Evolutionary conservation across 805 yeast genomes (phyloP), one percentile per base, ranked within the genome.

Genomic region (Metschnikowia gruessii): DNA sequence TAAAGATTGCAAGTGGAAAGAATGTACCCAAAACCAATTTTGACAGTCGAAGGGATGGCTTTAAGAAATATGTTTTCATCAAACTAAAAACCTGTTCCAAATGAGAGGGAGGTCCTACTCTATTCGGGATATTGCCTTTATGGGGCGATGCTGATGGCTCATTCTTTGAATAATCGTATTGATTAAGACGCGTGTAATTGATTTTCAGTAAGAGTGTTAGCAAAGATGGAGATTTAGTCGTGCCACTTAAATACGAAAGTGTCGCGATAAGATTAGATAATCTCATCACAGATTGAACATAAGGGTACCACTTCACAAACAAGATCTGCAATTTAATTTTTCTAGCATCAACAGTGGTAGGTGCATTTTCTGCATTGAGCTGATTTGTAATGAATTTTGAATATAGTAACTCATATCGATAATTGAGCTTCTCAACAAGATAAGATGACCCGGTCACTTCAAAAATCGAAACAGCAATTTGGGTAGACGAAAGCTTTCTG

Each of bases 1-100:
- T 59, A 60, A 92, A 90, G 42, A 91, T 84, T 2, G 95, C 87
- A 0, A 85, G 75, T 0, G 97, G 97, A 65, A 92, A 80, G 37
- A 82, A 62, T 2, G 86, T 68, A 41, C 80, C 75, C 53, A 77
- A 45, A 53, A 67, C 46, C 16, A 65, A 53, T 49, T 65, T 62
- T 47, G 61, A 48, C 33, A 67, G 49, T 56, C 51, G 62, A 67
- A 69, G 60, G 42, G 63, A 46, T n/a, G 69, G 75, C 34, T 49
- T 47, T 30, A 54, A 48, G 24, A 57, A 45, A 28, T 55, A 57
- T 10, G 50, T 60, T 0, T 56, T 56, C 7, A 68, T 13, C 1
- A 64, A 51, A 30, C 50, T 51, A 31, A 64, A 47, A 2, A 70
- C 19, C n/a, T 63, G 62, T 52, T 77, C 79, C 6, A 58, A 38